phyloP scores from a whole-genome alignment of 768 basidiomycete species.

The Lactarius evosmus region DNA sequence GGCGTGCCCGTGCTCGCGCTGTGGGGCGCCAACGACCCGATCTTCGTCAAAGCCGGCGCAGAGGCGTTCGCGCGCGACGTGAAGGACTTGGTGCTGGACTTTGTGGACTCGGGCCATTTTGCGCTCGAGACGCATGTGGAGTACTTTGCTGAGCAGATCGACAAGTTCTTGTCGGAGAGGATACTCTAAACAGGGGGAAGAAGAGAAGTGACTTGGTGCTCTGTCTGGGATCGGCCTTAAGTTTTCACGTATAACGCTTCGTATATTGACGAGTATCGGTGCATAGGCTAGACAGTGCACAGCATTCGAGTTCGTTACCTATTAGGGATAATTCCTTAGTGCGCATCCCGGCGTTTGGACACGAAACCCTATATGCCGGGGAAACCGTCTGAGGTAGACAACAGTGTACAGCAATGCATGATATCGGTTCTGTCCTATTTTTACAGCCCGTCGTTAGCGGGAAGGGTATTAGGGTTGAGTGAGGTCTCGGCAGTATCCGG shows the following conservation, averaged over 20 bases:
- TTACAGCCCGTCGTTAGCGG: too few relatives aligned
- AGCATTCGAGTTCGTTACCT: neutral
- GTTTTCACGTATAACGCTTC: neutral
- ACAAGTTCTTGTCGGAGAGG: constrained; percentile 23
- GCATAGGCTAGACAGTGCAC: neutral
- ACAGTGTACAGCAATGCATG: too few relatives aligned
- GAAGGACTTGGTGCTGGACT: constrained; percentile 38
- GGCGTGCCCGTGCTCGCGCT: constrained; percentile 44
- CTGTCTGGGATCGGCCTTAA: neutral
- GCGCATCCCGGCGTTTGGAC: too few relatives aligned
- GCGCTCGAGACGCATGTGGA: constrained; percentile 37
- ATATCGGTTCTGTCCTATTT: too few relatives aligned
- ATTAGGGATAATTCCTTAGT: too few relatives aligned
- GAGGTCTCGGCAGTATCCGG: too few relatives aligned
- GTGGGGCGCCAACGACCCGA: constrained; percentile 47
- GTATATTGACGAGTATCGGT: neutral
- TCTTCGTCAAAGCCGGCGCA: constrained; percentile 45
- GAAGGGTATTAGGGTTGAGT: too few relatives aligned
- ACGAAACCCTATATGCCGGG: too few relatives aligned
- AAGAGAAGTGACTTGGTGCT: neutral
- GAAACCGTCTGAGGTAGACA: too few relatives aligned
- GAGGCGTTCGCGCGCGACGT: constrained; percentile 43
- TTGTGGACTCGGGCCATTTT: constrained; percentile 48
- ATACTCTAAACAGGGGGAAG: neutral
- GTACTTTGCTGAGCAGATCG: constrained; percentile 28